A percentile compares a stretch with the other conserved stretches of the same genome.
Evolutionary conservation across 768 basidiomycete species (phyloP).

Genomic region (Kwoniella dendrophila): DNA sequence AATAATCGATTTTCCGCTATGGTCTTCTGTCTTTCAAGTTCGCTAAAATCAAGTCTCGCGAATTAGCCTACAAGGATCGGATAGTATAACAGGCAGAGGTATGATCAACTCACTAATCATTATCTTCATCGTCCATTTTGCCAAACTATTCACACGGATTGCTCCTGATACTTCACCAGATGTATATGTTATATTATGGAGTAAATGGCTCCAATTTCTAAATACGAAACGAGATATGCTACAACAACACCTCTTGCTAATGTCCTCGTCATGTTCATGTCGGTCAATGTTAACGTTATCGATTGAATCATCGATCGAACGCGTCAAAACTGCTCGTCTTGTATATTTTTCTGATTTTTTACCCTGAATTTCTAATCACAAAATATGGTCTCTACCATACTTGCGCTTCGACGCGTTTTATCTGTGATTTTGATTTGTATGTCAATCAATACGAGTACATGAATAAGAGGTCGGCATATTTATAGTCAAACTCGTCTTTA

Average conservation of each 20-base stretch:
- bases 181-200: not conserved
- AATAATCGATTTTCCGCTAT: slow-evolving; percentile 52
- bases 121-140: slow-evolving; percentile 50
- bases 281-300: not conserved
- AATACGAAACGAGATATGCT: no score
- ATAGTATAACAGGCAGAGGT: no score
- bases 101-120: slow-evolving; percentile 45
- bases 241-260: no score
- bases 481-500: no score
- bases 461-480: no score
- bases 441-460: no score
- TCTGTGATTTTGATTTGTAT: no score
- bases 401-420: no score
- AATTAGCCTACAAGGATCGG: no score
- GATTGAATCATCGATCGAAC: not conserved
- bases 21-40: slow-evolving; percentile 52
- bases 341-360: not conserved
- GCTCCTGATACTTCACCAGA: not conserved
- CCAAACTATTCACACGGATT: not conserved
- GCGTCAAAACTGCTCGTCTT: not conserved
- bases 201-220: not conserved
- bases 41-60: slow-evolving; percentile 41
- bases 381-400: not conserved
- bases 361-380: slow-evolving; percentile 11
- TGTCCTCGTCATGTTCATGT: no score